A percentile compares a stretch with the other conserved stretches of the same genome.
Evolutionary conservation across 2,329 filamentous ascomycete genomes (phyloP).

Genomic region (Xylaria sp.): DNA sequence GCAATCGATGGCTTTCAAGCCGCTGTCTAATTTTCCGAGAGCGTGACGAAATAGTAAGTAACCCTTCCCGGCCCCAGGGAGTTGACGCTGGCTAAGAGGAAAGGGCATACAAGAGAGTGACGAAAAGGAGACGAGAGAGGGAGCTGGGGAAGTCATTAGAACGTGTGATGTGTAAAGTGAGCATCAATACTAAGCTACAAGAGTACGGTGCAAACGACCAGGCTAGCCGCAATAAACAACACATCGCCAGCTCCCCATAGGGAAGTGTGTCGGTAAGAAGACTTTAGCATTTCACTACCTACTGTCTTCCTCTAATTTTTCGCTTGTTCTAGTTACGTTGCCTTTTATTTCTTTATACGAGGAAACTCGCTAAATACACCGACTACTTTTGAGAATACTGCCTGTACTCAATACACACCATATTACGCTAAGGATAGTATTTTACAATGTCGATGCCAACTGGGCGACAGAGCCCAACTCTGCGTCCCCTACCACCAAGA

Average conservation of each 20-base stretch:
- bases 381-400: not conserved
- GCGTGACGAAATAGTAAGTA: too few relatives aligned
- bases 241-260: not conserved
- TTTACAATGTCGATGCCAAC: not conserved
- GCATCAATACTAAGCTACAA: not conserved
- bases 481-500: not conserved
- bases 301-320: not conserved
- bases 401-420: not conserved
- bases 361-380: not conserved
- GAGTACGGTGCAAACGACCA: not conserved
- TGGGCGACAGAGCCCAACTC: not conserved
- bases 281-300: not conserved
- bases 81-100: too few relatives aligned
- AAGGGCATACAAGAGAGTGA: too few relatives aligned
- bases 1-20: too few relatives aligned
- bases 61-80: too few relatives aligned
- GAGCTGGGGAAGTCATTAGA: too few relatives aligned
- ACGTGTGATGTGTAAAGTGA: too few relatives aligned
- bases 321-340: not conserved
- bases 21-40: too few relatives aligned
- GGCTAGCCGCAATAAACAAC: not conserved
- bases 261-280: not conserved
- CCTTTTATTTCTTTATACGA: not conserved
- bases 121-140: too few relatives aligned
- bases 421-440: not conserved